Evolutionary conservation across 192 early-diverging fungal species (phyloP).

Genomic region (Chytriomyces sp.): DNA sequence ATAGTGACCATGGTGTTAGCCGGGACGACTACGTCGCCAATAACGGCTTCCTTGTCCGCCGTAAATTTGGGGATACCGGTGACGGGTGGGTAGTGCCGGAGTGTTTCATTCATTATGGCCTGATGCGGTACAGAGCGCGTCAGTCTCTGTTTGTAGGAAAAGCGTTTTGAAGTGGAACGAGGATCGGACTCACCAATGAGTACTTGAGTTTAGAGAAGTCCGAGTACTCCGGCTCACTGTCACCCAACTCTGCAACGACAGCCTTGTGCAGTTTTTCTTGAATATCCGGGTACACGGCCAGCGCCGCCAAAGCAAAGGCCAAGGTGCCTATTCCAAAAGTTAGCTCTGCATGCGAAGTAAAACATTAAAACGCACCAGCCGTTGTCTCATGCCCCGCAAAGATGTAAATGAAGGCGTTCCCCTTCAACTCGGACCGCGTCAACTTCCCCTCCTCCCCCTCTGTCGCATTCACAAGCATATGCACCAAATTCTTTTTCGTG

Average conservation of each 20-base stretch:
- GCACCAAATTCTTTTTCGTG: conserved; percentile 15
- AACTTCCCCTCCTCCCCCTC: conserved; percentile 1
- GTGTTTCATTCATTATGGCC: conserved; percentile 47
- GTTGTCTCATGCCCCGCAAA: conserved; percentile 50
- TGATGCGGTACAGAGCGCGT: too few species aligned
- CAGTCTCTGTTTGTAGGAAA: too few species aligned
- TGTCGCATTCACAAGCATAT: conserved; percentile 27
- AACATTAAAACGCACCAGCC: too few species aligned
- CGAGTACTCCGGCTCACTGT: conserved; percentile 16
- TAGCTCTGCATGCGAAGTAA: too few species aligned
- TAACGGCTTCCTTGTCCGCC: not conserved
- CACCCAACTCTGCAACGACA: conserved; percentile 23
- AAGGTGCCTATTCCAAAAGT: too few species aligned
- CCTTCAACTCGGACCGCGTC: conserved; percentile 38
- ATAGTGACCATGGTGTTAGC: conserved; percentile 13
- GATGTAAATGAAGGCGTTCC: conserved; percentile 51
- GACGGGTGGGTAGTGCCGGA: conserved; percentile 39
- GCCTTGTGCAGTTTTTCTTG: conserved; percentile 48
- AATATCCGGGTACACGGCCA: conserved; percentile 46
- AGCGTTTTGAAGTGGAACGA: too few species aligned
- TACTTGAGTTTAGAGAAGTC: conserved; percentile 28
- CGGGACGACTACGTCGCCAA: conserved; percentile 16
- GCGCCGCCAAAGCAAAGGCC: conserved; percentile 40
- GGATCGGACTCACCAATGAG: too few species aligned
- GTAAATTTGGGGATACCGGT: conserved; percentile 34